phyloP scores from a whole-genome alignment of 164 flowering plant genomes.

The Umbellularia californica region DNA sequence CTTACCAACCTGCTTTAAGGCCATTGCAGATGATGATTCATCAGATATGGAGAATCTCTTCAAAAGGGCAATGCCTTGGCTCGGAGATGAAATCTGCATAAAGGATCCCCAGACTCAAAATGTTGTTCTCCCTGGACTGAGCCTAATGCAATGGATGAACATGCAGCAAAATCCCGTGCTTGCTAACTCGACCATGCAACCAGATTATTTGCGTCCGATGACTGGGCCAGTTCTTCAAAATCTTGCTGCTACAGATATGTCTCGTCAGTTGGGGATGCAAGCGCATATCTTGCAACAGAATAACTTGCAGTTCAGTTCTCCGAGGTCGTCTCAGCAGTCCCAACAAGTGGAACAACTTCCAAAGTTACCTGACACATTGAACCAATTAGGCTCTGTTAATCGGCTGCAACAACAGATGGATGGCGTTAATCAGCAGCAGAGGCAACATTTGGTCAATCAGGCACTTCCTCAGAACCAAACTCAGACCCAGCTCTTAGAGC shows the following conservation, averaged over 20 bases:
- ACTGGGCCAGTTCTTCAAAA: conserved; percentile 50
- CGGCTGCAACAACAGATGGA: conserved; percentile 50
- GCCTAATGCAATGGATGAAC: conserved; percentile 93
- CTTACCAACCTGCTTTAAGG: conserved; percentile 2
- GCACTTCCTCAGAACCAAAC: conserved; percentile 40
- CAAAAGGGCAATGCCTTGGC: conserved; percentile 90
- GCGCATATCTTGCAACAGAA: conserved; percentile 59
- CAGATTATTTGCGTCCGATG: conserved; percentile 53
- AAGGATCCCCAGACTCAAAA: conserved; percentile 61
- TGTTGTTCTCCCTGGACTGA: conserved; percentile 54
- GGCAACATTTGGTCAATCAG: conserved; percentile 53
- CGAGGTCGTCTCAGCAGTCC: conserved; percentile 45
- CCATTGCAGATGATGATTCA: conserved; percentile 70
- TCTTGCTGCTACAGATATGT: conserved; percentile 52
- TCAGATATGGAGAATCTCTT: conserved; percentile 64
- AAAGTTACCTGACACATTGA: conserved; percentile 43
- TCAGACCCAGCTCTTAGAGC: conserved; percentile 52
- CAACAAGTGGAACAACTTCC: conserved; percentile 66
- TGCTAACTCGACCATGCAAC: conserved; percentile 46
- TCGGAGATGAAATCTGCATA: conserved; percentile 63
- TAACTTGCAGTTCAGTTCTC: conserved; percentile 49
- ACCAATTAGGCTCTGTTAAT: conserved; percentile 38
- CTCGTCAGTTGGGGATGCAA: conserved; percentile 64
- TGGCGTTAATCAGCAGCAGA: conserved; percentile 50
- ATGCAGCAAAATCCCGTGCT: conserved; percentile 76